These are phyloP conservation scores for Entomortierella lignicola DNA, from an alignment of 192 early-diverging fungal species.

Conservation along the genomic window DNA sequence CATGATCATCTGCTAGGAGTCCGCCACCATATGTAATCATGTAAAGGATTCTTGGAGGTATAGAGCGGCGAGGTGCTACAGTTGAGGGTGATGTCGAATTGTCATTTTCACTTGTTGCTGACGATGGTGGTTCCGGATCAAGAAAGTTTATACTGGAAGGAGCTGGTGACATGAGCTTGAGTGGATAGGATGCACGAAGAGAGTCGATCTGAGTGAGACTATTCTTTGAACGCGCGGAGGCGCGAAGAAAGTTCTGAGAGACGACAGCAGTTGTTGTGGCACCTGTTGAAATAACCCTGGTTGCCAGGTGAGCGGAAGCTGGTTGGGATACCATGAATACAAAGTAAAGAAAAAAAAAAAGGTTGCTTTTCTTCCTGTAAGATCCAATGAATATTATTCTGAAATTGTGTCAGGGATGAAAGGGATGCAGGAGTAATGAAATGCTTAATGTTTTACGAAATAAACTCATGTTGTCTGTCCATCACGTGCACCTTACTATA, in stretches of 20 bases:
- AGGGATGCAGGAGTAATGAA: too few species aligned
- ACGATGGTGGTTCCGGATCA: neutral
- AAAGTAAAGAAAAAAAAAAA: neutral
- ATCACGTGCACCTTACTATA: too few species aligned
- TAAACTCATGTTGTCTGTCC: too few species aligned
- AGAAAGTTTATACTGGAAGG: slow-evolving; percentile 21
- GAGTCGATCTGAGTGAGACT: slow-evolving; percentile 52
- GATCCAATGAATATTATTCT: too few species aligned
- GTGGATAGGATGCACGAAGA: slow-evolving; percentile 41
- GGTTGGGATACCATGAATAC: slow-evolving; percentile 39
- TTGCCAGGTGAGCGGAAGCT: slow-evolving; percentile 29
- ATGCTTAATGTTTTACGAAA: too few species aligned
- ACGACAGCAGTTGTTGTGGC: slow-evolving; percentile 37
- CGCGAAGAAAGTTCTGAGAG: slow-evolving; percentile 46
- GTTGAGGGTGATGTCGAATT: neutral
- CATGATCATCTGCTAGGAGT: slow-evolving; percentile 80
- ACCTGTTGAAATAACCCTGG: slow-evolving; percentile 38
- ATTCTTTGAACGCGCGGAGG: slow-evolving; percentile 36
- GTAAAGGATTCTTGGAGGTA: slow-evolving; percentile 68
- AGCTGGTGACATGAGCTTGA: slow-evolving; percentile 46
- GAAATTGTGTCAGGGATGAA: too few species aligned
- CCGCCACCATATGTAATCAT: slow-evolving; percentile 90
- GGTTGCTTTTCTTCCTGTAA: too few species aligned
- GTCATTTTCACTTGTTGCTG: neutral
- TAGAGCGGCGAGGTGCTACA: neutral